Evolutionary conservation across 2,329 filamentous ascomycete species (phyloP).

Genomic region (Fusarium xyrophilum): DNA sequence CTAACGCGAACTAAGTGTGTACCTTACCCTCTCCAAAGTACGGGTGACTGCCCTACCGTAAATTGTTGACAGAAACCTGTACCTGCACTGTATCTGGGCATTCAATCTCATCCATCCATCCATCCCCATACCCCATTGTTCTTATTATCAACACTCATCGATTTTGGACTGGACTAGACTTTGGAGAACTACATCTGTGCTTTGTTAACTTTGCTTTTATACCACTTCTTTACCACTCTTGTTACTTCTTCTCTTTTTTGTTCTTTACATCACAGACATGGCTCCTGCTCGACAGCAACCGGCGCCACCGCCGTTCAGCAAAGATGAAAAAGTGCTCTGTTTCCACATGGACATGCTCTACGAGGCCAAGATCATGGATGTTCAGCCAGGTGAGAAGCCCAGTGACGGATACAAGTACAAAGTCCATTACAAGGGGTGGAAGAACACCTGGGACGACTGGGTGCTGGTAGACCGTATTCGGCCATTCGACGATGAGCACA

Average conservation of each 20-base stretch:
- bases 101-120: slow-evolving; percentile 10
- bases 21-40: slow-evolving; percentile 19
- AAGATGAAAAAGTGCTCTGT: slow-evolving; percentile 94
- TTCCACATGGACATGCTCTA: slow-evolving; percentile 98
- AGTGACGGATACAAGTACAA: slow-evolving; percentile 81
- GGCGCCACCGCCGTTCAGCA: slow-evolving; percentile 61
- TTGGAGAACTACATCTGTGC: not conserved
- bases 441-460: slow-evolving; percentile 99
- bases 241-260: slow-evolving; percentile 22
- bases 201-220: not conserved
- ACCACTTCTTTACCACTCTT: not conserved
- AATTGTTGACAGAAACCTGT: slow-evolving; percentile 20
- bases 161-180: not conserved
- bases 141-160: slow-evolving; percentile 14
- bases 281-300: slow-evolving; percentile 53
- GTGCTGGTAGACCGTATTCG: slow-evolving; percentile 91
- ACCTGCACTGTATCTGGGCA: slow-evolving; percentile 24
- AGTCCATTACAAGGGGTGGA: slow-evolving; percentile 99
- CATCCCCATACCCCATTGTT: slow-evolving; percentile 6
- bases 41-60: not conserved
- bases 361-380: slow-evolving; percentile 92
- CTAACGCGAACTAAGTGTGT: slow-evolving; percentile 33
- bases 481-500: slow-evolving; percentile 94
- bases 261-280: slow-evolving; percentile 44
- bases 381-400: slow-evolving; percentile 71